Percentiles rank a stretch among this genome's conserved stretches.
phyloP scores from a whole-genome alignment of 345 rosid species.

The Eucalyptus dawsonii region DNA sequence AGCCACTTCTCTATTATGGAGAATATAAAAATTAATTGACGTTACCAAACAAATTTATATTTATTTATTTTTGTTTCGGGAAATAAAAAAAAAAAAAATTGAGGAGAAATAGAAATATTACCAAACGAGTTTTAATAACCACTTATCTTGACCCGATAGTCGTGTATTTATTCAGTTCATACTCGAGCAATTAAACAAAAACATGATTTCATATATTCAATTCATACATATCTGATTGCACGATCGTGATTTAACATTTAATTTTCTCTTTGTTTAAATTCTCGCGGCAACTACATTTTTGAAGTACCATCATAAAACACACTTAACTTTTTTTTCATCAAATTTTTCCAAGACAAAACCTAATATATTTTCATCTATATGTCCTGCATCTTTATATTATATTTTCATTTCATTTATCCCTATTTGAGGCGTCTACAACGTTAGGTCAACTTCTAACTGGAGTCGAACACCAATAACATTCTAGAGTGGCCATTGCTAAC shows the following conservation, averaged over 20 bases:
- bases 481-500: neutral
- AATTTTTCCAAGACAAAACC: neutral
- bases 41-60: fast-evolving
- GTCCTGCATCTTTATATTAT: neutral
- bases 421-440: neutral
- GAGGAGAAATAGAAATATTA: fast-evolving
- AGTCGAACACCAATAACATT: neutral
- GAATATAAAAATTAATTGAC: too few species aligned
- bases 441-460: neutral
- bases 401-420: neutral
- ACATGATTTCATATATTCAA: neutral
- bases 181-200: neutral
- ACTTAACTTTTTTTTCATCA: neutral
- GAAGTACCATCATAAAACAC: neutral
- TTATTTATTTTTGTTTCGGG: fast-evolving
- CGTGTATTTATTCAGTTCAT: neutral
- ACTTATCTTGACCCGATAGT: neutral
- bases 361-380: neutral
- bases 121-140: fast-evolving
- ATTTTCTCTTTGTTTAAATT: neutral
- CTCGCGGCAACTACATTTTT: fast-evolving
- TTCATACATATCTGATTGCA: neutral
- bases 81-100: fast-evolving
- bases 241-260: fast-evolving
- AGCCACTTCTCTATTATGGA: fast-evolving